Base-by-base conservation (phyloP, 768 basidiomycete species). In the Mycena capillaripes region DNA sequence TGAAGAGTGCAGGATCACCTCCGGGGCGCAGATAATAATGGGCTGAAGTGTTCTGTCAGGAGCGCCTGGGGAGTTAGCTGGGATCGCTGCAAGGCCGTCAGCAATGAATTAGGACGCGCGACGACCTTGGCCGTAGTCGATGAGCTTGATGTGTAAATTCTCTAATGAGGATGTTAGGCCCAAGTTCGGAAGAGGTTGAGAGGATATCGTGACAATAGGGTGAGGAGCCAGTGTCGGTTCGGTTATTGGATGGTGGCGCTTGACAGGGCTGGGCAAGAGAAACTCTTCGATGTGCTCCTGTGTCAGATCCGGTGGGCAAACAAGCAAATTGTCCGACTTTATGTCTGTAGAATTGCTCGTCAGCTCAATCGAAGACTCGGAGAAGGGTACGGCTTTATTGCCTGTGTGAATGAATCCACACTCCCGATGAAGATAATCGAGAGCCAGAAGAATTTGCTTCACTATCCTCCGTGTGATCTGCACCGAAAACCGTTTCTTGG, bases 381-480 rank as follows among this genome's bases (percentile, higher is more conserved):
- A 23, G 29, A 14, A 8, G 44, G n/a, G 4, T 8, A 58, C 63
- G 34, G n/a, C n/a, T n/a, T n/a, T n/a, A n/a, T n/a, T 50, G 78
- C 80, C 78, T 29, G 66, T 72, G 70, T 80, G 77, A 50, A 78
- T 64, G 25, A 76, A 42, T 1, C 68, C 55, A 40, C 76, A 78
- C 34, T 76, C 61, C n/a, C 66, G 61, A 65, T 82, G 80, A 52
- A 81, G 75, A 65, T 79, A 82, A 53, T 78, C 75, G 9, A 79
- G 70, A 9, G 79, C 78, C 23, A 80, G 76, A 36, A 82, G 74
- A 10, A 71, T 36, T 63, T 82, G 81, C 52, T 77, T 79, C 36
- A 77, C 69, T 34, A 82, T 75, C 44, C 19, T 46, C 19, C n/a
- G 17, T 6, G 44, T 21, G 44, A 46, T 46, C 21, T 46, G 44